These are phyloP conservation scores for Hyphodiscus hymeniophilus DNA, from an alignment of 495 filamentous ascomycete genomes.

Conservation along the genomic window DNA sequence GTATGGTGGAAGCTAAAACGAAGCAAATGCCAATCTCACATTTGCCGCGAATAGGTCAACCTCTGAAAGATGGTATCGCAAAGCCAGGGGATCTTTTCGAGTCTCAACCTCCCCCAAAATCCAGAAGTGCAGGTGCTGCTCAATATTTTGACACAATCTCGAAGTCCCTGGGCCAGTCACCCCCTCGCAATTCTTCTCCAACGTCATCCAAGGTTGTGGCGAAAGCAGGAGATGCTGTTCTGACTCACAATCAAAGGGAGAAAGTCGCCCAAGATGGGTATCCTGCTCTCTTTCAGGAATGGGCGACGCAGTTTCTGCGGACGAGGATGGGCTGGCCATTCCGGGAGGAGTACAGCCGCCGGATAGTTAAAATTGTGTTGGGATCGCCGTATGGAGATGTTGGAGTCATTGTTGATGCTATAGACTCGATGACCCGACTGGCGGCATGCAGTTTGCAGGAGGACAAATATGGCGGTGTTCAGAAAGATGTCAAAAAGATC, in stretches of 20 bases:
- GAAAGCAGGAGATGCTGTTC: conserved; percentile 32
- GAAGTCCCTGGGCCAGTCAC: conserved; percentile 50
- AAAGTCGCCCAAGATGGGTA: conserved; percentile 33
- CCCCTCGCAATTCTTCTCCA: conserved; percentile 18
- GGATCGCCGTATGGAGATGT: conserved; percentile 60
- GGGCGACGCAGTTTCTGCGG: conserved; percentile 32
- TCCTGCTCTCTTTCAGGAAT: conserved; percentile 27
- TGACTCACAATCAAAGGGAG: conserved; percentile 37
- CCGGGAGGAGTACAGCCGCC: conserved; percentile 57
- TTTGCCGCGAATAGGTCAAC: conserved; percentile 41
- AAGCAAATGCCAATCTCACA: conserved; percentile 8
- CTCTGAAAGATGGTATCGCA: conserved; percentile 41
- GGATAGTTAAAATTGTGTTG: conserved; percentile 52
- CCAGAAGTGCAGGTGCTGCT: conserved; percentile 41
- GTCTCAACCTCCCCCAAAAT: conserved; percentile 35
- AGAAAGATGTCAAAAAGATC: conserved; percentile 63
- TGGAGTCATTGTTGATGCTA: conserved; percentile 58
- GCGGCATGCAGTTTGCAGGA: conserved; percentile 67
- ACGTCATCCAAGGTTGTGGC: conserved; percentile 10
- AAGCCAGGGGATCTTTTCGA: conserved; percentile 43
- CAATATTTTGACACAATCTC: conserved; percentile 45
- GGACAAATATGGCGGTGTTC: conserved; percentile 81
- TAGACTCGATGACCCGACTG: conserved; percentile 58
- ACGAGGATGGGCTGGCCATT: conserved; percentile 60
- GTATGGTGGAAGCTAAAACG: neutral